Percentiles rank a stretch among this genome's conserved stretches.
Evolutionary conservation across 352 stramenopile genomes (phyloP).

Genomic region (Phytophthora foliorum): DNA sequence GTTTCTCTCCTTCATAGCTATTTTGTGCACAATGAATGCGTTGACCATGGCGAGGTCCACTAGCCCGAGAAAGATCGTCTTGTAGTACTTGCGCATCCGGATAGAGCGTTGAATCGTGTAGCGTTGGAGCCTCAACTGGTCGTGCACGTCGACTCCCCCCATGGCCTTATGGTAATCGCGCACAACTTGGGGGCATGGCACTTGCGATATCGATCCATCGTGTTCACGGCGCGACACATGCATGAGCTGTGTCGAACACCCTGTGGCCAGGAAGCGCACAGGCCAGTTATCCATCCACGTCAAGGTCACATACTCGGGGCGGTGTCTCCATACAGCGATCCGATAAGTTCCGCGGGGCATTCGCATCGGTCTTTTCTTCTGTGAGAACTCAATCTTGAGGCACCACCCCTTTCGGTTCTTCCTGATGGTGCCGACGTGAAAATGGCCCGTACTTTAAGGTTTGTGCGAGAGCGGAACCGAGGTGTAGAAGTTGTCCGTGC

Average conservation of each 20-base stretch:
- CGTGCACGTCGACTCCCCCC: slow-evolving; percentile 17
- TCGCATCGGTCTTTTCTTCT: slow-evolving; percentile 11
- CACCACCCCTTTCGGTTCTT: slow-evolving; percentile 22
- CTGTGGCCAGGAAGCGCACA: slow-evolving; percentile 9
- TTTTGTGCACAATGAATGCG: not conserved
- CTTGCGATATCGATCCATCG: not conserved
- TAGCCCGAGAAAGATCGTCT: not conserved
- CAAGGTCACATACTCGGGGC: slow-evolving; percentile 12
- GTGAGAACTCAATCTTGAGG: slow-evolving; percentile 13
- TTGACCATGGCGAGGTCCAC: not conserved
- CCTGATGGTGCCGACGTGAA: slow-evolving; percentile 27
- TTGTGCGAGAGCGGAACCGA: slow-evolving; percentile 19
- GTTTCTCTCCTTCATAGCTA: not conserved
- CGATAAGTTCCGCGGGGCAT: slow-evolving; percentile 16
- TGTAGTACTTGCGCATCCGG: not conserved
- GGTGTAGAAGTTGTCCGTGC: slow-evolving; percentile 10
- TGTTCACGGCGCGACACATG: not conserved
- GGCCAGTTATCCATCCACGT: slow-evolving; percentile 26
- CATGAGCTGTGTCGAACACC: slow-evolving; percentile 5
- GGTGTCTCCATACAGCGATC: slow-evolving; percentile 5
- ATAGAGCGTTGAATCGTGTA: not conserved
- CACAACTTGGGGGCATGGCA: slow-evolving; percentile 9
- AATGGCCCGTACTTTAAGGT: slow-evolving; percentile 3
- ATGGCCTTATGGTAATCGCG: slow-evolving; percentile 6
- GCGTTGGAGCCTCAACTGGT: slow-evolving; percentile 21